Conservation (phyloP, 805 yeast genomes). For the Ogataea chonburiensis region DNA sequence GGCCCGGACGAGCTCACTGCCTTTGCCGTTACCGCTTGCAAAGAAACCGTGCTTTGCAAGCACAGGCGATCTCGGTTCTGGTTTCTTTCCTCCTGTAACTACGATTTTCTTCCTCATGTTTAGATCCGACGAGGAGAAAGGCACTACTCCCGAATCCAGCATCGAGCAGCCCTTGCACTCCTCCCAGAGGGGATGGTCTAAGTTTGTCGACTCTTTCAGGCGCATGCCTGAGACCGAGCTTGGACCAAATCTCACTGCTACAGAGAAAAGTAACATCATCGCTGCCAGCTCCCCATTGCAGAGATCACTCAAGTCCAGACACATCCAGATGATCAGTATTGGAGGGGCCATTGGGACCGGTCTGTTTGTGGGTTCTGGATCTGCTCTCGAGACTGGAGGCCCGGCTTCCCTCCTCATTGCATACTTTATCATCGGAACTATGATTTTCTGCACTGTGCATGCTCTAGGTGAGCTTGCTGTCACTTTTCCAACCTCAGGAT, state of each 20-base stretch:
- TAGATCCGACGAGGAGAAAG: conserved; percentile 4
- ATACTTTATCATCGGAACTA: conserved; percentile 50
- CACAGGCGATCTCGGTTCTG: too few relatives aligned
- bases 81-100: too few relatives aligned
- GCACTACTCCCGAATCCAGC: not conserved
- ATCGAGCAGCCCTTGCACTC: conserved; percentile 17
- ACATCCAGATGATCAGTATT: conserved; percentile 70
- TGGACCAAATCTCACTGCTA: conserved; percentile 38
- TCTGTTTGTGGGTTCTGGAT: conserved; percentile 65
- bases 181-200: conserved; percentile 9
- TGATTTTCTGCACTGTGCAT: conserved; percentile 57
- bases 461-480: conserved; percentile 59
- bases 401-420: conserved; percentile 63
- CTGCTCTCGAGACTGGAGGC: conserved; percentile 58
- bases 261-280: conserved; percentile 40
- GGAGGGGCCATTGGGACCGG: conserved; percentile 82
- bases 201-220: conserved; percentile 25
- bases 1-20: too few relatives aligned
- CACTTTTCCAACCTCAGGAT: conserved; percentile 58
- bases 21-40: too few relatives aligned
- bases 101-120: not conserved
- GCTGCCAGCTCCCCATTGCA: conserved; percentile 46
- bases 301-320: conserved; percentile 54
- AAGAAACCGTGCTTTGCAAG: too few relatives aligned
- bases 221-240: conserved; percentile 31